Evolutionary conservation across 768 basidiomycete genomes (phyloP).

Genomic region (Clathrus columnatus): DNA sequence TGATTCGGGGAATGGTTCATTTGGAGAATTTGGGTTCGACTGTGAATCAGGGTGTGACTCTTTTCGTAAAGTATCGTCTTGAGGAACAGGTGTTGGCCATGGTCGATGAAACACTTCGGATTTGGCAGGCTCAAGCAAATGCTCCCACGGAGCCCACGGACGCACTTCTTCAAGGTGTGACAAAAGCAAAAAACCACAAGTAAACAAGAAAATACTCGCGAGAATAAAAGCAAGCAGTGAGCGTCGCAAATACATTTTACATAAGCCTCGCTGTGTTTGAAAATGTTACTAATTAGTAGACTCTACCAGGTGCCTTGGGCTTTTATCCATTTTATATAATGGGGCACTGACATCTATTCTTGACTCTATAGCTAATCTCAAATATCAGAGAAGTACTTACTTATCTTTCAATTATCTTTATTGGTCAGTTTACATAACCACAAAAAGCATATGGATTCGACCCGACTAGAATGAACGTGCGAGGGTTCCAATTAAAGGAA

Average conservation of each 20-base stretch:
- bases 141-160: background rate
- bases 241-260: slow-evolving; percentile 12
- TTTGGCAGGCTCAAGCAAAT: background rate
- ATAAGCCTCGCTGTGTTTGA: too few relatives aligned
- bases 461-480: too few relatives aligned
- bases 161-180: background rate
- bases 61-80: background rate
- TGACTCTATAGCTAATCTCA: too few relatives aligned
- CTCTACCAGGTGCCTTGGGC: too few relatives aligned
- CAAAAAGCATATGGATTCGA: too few relatives aligned
- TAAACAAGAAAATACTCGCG: slow-evolving; percentile 1
- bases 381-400: too few relatives aligned
- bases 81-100: background rate
- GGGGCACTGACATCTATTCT: too few relatives aligned
- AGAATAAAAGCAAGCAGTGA: slow-evolving; percentile 10
- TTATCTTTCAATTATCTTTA: too few relatives aligned
- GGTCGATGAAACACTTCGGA: background rate
- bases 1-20: background rate
- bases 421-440: too few relatives aligned
- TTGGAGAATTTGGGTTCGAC: background rate
- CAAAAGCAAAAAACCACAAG: background rate
- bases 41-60: background rate
- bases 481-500: too few relatives aligned
- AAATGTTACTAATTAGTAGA: too few relatives aligned
- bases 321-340: too few relatives aligned